Conservation (phyloP, 768 basidiomycete species). For the Exidia glandulosa region DNA sequence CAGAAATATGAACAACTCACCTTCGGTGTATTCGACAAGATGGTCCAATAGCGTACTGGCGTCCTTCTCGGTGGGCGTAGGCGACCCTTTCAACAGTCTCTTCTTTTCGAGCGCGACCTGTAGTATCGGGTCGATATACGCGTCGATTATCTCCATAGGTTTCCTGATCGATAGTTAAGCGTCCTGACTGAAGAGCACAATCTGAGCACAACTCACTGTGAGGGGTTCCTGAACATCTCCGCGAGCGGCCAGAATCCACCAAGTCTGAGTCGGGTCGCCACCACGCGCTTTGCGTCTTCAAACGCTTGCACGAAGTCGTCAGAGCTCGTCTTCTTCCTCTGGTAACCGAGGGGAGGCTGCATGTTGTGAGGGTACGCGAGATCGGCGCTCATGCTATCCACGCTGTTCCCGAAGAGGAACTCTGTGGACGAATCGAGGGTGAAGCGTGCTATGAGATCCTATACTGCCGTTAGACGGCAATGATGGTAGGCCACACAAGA, state of each 20-base stretch:
- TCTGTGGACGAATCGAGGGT: slow-evolving; percentile 34
- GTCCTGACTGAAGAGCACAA: no score
- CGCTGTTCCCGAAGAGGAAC: slow-evolving; percentile 37
- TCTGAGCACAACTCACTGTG: neutral
- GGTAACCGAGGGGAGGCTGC: neutral
- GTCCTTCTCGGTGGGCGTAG: slow-evolving; percentile 23
- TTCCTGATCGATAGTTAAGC: slow-evolving; percentile 1
- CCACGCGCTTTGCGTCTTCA: slow-evolving; percentile 20
- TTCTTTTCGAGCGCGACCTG: neutral
- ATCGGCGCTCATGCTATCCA: slow-evolving; percentile 25
- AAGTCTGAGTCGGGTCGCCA: slow-evolving; percentile 17
- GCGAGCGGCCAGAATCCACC: slow-evolving; percentile 30
- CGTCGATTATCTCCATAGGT: slow-evolving; percentile 28
- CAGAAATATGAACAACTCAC: neutral
- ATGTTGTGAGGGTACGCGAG: slow-evolving; percentile 29
- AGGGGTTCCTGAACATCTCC: slow-evolving; percentile 25
- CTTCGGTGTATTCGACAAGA: neutral
- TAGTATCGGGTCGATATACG: slow-evolving; percentile 14
- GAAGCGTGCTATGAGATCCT: slow-evolving; percentile 6
- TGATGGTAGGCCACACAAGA: neutral
- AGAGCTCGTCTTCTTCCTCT: neutral
- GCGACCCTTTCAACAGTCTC: neutral
- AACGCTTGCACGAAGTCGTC: slow-evolving; percentile 25
- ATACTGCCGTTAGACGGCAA: slow-evolving; percentile 1
- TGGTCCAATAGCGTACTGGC: neutral